Evolutionary conservation across 1,139 yeast species (phyloP), one percentile per base, ranked within the genome.

Genomic region (Debaryomyces psychrophilus): DNA sequence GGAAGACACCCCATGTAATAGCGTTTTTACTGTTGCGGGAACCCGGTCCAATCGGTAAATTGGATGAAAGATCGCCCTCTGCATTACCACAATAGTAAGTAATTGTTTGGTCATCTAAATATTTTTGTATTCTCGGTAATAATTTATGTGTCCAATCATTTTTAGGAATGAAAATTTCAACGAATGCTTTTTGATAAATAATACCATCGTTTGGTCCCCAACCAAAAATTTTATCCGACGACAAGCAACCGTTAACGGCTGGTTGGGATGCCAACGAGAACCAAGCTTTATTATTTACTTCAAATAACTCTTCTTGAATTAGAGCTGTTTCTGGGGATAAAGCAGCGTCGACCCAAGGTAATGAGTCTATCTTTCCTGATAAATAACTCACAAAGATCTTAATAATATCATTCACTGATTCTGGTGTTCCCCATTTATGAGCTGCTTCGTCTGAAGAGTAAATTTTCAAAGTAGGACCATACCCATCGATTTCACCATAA

Each of bases 251-350:
- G 58, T 89, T 88, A 1, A 88, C 82, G 0, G 97, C 95, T 1
- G 99, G 99, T 67, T 93, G 99, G 0, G 98, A 92, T 0, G 98
- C 92, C 47, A 93, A 79, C 0, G 99, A 88, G 69, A 92, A 87
- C 76, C 82, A 82, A 3, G 92, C 92, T 49, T 77, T 73, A 53
- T 81, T 76, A 62, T 90, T 93, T 59, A 93, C 70, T 56, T 82
- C 84, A 48, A 92, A 81, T 40, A 93, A 78, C 59, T 92, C 93
- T 65, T 90, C 97, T 68, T 92, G 97, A 57, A 93, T 93, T 45
- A 90, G 70, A 6, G 92, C 90, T 4, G 99, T 90, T 68, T 93
- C 99, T 0, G 96, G 83, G 29, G 88, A 85, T 37, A 93, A 72
- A 3, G 90, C 87, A 41, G 86, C 73, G 60, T 90, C 97, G 17